Evolutionary conservation across 768 basidiomycete genomes (phyloP), one percentile per base, ranked within the genome.

Genomic region (Chalciporus sphaerocephalus): DNA sequence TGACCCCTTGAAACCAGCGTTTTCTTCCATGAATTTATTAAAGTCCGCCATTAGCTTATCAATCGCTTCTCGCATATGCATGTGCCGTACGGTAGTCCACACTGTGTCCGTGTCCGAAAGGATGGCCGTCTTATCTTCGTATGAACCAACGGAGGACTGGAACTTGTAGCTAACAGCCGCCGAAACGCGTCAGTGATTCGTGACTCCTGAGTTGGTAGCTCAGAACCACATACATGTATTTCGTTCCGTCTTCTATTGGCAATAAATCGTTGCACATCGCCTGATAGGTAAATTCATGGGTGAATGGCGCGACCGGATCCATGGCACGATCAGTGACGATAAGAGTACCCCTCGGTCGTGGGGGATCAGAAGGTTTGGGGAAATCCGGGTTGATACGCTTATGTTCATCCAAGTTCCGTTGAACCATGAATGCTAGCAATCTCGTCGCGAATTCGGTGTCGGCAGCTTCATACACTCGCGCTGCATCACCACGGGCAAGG

Each of bases 261-360:
- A 99, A 74, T 16, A 99, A 67, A 65, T 99, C 96, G 56, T 93
- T 92, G 39, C 87, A 87, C 96, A 99, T 99, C 0, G 96, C 95
- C 66, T 98, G 96, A 65, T 98, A 99, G 17, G 95, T 98, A 61
- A 99, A 99, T 60, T 98, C 96, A 62, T 99, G 96, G 27, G 96
- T 62, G 49, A 97, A 79, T 2, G 96, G 96, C 2, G 92, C 86
- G 20, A 87, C 60, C 56, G 84, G 83, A 66, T 99, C 96, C 86
- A 99, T 92, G 4, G 93, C 79, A n/a, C 96, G 83, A 66, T 99
- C 96, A 5, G 93, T 94, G 48, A 99, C 86, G 59, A 98, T 76
- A 30, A 98, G 70, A 13, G 91, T 87, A 4, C 79, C 83, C 46
- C 87, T 81, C 11, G 87, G 85, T 48, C 92, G 74, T 6, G 75